phyloP scores from a whole-genome alignment of 139 green algal genomes.

The Yamagishiella unicocca region DNA sequence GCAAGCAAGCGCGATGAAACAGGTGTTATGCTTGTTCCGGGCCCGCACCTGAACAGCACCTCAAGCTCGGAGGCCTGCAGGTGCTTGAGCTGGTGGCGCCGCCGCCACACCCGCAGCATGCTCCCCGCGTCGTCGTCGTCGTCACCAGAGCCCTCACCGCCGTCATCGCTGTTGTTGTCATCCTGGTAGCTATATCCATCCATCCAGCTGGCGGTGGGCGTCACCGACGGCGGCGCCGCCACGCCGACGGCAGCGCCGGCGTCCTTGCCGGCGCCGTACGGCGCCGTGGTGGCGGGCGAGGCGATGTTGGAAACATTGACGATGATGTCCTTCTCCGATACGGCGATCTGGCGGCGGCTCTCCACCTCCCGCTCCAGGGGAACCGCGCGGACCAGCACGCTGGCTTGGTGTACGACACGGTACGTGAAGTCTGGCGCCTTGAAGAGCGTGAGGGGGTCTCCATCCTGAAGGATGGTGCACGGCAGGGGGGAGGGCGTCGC shows the following conservation, averaged over 20 bases:
- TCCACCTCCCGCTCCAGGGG: not conserved
- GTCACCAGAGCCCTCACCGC: not conserved
- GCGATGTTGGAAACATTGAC: not conserved
- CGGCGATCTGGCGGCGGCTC: not conserved
- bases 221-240: not conserved
- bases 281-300: not conserved
- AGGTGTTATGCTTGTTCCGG: too few relatives aligned
- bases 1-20: too few relatives aligned
- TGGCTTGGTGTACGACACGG: constrained; percentile 17
- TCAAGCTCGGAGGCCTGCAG: constrained; percentile 14
- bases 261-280: not conserved
- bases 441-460: constrained; percentile 12
- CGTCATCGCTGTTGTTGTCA: not conserved
- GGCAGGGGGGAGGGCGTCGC: too few relatives aligned
- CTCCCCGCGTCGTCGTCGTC: not conserved
- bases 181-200: not conserved
- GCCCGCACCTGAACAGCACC: not conserved
- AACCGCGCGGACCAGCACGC: constrained; percentile 1
- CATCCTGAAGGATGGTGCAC: not conserved
- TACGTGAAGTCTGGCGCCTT: constrained; percentile 9
- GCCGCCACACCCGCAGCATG: constrained; percentile 10
- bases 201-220: not conserved
- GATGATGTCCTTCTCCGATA: too few relatives aligned
- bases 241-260: not conserved
- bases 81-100: not conserved